Percentiles rank a stretch among this genome's conserved stretches.
phyloP scores from a whole-genome alignment of 2,329 filamentous ascomycete genomes.

The Cryphonectria japonica region DNA sequence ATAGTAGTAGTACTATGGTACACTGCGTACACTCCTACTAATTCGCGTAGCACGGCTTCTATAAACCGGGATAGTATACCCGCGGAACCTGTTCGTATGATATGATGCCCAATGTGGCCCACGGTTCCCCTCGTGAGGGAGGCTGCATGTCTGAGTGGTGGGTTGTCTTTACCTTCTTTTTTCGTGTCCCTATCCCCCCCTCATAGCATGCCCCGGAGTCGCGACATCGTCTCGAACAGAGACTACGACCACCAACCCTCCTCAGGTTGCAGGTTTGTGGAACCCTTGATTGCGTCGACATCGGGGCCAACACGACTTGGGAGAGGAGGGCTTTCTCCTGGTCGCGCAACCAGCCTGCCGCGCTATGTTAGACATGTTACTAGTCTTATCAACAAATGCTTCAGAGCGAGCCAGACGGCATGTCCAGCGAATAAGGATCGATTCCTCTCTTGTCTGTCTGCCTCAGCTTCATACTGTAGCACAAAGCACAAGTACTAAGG shows the following conservation, averaged over 20 bases:
- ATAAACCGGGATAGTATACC: background rate
- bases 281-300: background rate
- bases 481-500: background rate
- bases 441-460: background rate
- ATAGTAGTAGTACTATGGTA: background rate
- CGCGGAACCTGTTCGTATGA: background rate
- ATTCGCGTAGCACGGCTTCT: background rate
- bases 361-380: conserved; percentile 10
- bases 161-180: background rate
- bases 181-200: no score
- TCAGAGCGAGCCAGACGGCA: background rate
- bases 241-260: no score
- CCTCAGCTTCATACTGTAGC: background rate
- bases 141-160: background rate
- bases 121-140: background rate
- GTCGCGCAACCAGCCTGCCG: background rate
- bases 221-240: background rate
- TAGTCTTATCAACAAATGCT: conserved; percentile 4
- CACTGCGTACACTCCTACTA: background rate
- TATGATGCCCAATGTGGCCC: background rate
- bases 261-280: background rate
- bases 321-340: background rate
- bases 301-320: no score
- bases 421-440: background rate
- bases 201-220: no score